Evolutionary conservation across 1,139 yeast species (phyloP), one percentile per base, ranked within the genome.

Genomic region (Kodamaea ohmeri): DNA sequence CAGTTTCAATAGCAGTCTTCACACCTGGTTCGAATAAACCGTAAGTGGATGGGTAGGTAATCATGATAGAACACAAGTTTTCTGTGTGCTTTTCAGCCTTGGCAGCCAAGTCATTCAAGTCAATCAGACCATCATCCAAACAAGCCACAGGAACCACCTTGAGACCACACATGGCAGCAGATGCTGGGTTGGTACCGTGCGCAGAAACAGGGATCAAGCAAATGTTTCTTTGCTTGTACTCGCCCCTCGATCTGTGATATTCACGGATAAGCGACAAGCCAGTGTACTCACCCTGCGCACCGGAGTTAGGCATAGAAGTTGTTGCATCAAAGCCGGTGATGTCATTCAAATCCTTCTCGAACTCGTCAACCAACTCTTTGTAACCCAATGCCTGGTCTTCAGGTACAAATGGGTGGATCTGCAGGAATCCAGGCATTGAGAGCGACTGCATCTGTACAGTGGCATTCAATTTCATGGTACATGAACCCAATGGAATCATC

Each of bases 131-230:
- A 55, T 88, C 79, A 13, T 71, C 60, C 42, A 83, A 70, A 67
- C 98, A 92, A 62, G 89, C 88, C 41, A 92, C 87, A 6, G 97
- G 83, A 17, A 92, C 87, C 36, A 92, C 97, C 63, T 87, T 88
- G 61, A 92, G 68, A 30, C 97, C 97, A 53, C 95, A 83, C 96
- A 92, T 92, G 32, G 96, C 89, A 13, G 98, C 97, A 34, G 96
- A 87, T 0, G 98, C 98, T 16, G 98, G 98, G 59, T 92, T 92
- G 25, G 98, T 92, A 43, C 98, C 98, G 56, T 92, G 98, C 2
- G 98, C 98, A 55, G 94, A 82, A 7, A 90, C 96, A 11, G 98
- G 98, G 51, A 92, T 92, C 58, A 92, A 75, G 63, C 97, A 92
- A 41, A 92, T 76, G 60, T 90, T 82, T 60, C 98, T 78, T 47